phyloP scores from a whole-genome alignment of 1,139 yeast species.

The Waltiozyma sp. region DNA sequence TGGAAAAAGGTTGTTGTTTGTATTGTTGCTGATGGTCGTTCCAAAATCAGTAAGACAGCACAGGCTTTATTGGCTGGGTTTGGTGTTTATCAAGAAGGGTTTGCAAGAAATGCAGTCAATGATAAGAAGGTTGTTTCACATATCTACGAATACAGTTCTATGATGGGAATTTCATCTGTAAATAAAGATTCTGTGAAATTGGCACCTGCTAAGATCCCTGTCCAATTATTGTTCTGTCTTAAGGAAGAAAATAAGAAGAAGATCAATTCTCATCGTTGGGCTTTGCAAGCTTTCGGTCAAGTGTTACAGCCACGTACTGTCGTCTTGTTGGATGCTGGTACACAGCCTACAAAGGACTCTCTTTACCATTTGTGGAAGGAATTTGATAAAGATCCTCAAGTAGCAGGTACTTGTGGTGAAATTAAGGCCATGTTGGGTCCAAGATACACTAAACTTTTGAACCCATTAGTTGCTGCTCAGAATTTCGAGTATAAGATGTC shows the following conservation, averaged over 20 bases:
- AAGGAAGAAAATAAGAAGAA: conserved; percentile 86
- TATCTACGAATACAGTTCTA: conserved; percentile 77
- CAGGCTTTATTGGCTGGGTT: conserved; percentile 80
- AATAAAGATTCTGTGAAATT: conserved; percentile 59
- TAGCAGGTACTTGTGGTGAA: conserved; percentile 95
- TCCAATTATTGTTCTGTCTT: conserved; percentile 80
- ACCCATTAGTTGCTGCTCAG: conserved; percentile 87
- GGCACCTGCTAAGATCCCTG: conserved; percentile 61
- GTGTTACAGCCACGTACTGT: conserved; percentile 79
- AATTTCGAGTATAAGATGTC: conserved; percentile 91
- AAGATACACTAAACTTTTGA: conserved; percentile 53
- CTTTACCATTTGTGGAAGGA: conserved; percentile 85
- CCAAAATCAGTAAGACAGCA: conserved; percentile 76
- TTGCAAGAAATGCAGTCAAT: conserved; percentile 83
- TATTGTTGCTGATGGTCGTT: conserved; percentile 88
- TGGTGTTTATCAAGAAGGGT: conserved; percentile 92
- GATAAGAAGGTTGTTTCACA: conserved; percentile 84
- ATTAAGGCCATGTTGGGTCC: conserved; percentile 82
- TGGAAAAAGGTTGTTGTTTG: conserved; percentile 93
- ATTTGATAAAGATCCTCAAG: conserved; percentile 70
- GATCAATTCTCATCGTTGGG: conserved; percentile 94
- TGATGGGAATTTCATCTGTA: conserved; percentile 50
- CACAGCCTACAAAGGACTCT: conserved; percentile 81
- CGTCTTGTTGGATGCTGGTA: conserved; percentile 84
- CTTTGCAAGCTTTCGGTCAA: conserved; percentile 87